phyloP scores from a whole-genome alignment of 169 alveolate species.

The Sarcocystis neurona region DNA sequence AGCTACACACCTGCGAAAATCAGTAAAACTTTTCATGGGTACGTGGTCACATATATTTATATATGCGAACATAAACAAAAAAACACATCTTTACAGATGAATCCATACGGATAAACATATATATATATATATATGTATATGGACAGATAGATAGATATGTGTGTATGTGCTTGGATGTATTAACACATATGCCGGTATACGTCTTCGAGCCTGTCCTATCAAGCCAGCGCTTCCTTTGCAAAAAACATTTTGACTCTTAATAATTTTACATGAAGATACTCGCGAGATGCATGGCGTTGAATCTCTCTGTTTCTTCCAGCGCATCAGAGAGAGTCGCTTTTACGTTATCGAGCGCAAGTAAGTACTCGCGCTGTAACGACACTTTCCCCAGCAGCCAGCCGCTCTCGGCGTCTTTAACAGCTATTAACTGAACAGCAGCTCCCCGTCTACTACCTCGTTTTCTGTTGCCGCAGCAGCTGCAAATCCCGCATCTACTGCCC shows the following conservation, averaged over 20 bases:
- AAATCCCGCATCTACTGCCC: background rate
- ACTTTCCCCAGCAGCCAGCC: slow-evolving; percentile 42
- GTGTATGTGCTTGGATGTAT: too few species aligned
- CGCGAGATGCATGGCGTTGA: slow-evolving; percentile 32
- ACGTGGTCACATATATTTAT: too few species aligned
- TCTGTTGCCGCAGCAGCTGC: background rate
- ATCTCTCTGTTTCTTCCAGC: slow-evolving; percentile 28
- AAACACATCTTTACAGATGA: too few species aligned
- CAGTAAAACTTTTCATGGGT: too few species aligned
- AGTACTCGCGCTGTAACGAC: slow-evolving; percentile 28
- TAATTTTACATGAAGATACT: slow-evolving; percentile 19
- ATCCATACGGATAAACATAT: too few species aligned
- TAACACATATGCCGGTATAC: too few species aligned
- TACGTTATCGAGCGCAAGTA: slow-evolving; percentile 25
- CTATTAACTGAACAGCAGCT: background rate
- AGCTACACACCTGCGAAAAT: too few species aligned
- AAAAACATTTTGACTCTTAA: background rate
- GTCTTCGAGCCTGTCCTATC: too few species aligned
- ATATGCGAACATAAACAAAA: too few species aligned
- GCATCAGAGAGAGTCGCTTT: slow-evolving; percentile 36
- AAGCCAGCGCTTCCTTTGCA: background rate
- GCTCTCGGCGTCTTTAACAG: slow-evolving; percentile 27
- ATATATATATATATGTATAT: too few species aligned
- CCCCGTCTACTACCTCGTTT: background rate
- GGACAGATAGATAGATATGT: too few species aligned